Conservation (phyloP, 176 grass and related monocot genomes). For the Zizania latifolia region DNA sequence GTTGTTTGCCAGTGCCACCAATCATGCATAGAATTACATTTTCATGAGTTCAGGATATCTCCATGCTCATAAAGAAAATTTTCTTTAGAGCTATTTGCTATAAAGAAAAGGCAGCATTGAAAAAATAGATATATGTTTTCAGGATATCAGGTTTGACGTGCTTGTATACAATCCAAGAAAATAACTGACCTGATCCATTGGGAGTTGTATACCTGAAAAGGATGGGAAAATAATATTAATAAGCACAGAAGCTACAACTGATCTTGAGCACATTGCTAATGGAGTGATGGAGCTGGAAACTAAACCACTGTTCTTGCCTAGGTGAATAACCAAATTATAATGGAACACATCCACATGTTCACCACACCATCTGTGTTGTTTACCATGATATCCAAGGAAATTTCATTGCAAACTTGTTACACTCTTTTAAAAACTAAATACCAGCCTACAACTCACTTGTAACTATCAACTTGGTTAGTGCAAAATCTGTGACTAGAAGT, state of each 20-base stretch:
- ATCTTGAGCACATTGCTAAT: not conserved
- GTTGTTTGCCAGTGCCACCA: not conserved
- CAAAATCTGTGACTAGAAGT: not conserved
- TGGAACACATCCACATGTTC: not conserved
- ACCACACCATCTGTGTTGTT: not conserved
- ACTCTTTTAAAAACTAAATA: not conserved
- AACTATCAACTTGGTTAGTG: not conserved
- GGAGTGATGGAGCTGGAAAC: not conserved
- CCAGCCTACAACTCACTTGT: not conserved
- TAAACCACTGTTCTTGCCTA: not conserved
- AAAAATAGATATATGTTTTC: not conserved
- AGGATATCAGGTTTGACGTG: not conserved
- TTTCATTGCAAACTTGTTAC: not conserved
- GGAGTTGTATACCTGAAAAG: slow-evolving; percentile 57
- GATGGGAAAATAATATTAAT: not conserved
- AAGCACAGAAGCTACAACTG: not conserved
- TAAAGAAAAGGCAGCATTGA: not conserved
- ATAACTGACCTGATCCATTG: slow-evolving; percentile 54
- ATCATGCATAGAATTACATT: not conserved
- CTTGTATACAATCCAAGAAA: not conserved
- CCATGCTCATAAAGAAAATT: not conserved
- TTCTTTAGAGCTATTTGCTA: not conserved
- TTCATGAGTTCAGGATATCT: not conserved
- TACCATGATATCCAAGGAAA: not conserved
- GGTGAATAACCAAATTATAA: not conserved